Percentiles rank a stretch among this genome's conserved stretches.
These are phyloP conservation scores for Sugiyamaella japonica DNA, from an alignment of 1,139 yeast genomes.

Conservation along the genomic window DNA sequence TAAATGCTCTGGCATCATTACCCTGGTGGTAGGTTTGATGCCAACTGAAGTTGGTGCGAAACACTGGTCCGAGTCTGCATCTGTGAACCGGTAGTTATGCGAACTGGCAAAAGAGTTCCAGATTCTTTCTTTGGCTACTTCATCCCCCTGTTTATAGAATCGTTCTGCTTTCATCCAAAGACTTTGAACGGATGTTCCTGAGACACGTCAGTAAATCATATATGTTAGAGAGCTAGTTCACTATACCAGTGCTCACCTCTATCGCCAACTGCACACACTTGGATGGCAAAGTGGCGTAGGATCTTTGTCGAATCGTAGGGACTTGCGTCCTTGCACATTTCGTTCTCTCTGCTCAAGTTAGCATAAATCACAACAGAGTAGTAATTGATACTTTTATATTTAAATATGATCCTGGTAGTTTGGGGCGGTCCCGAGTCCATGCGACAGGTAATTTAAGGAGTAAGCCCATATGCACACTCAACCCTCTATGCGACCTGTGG, in stretches of 20 bases:
- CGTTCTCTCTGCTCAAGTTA: background rate
- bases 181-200: background rate
- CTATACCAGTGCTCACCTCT: background rate
- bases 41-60: background rate
- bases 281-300: conserved; percentile 6
- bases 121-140: background rate
- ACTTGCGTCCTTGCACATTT: background rate
- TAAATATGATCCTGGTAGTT: no score
- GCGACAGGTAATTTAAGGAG: no score
- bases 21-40: background rate
- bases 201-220: background rate
- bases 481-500: no score
- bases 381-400: no score
- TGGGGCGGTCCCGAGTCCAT: no score
- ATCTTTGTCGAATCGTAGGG: background rate
- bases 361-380: no score
- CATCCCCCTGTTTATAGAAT: background rate
- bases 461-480: no score
- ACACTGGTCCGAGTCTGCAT: background rate
- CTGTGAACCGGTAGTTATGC: background rate
- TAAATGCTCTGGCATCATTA: conserved; percentile 1
- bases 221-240: background rate
- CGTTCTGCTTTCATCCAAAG: conserved; percentile 3
- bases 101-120: conserved; percentile 1
- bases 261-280: conserved; percentile 4